phyloP scores from a whole-genome alignment of 257 asterid genomes.

The Solanum sitiens region DNA sequence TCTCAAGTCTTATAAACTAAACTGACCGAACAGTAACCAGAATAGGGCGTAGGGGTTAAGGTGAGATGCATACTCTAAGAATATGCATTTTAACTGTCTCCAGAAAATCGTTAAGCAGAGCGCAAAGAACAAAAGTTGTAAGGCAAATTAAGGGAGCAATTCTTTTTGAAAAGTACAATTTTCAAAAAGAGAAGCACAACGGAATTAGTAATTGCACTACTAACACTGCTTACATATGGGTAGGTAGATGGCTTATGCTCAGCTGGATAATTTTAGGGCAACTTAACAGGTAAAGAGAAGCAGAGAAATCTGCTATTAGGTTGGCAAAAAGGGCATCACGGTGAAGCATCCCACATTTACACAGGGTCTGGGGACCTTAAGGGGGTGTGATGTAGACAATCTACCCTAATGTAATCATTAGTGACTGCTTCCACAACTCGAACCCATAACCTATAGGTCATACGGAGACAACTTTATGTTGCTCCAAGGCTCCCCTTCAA shows the following conservation, averaged over 20 bases:
- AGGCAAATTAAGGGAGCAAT: not conserved
- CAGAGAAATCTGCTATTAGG: not conserved
- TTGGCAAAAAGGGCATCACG: not conserved
- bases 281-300: not conserved
- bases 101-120: not conserved
- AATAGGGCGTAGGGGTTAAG: not conserved
- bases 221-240: not conserved
- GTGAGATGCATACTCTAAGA: not conserved
- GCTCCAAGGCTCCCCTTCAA: not conserved
- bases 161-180: not conserved
- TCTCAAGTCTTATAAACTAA: not conserved
- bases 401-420: not conserved
- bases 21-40: not conserved
- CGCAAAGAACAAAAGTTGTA: not conserved
- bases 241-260: not conserved
- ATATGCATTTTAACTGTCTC: not conserved
- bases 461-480: not conserved
- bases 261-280: not conserved
- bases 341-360: not conserved
- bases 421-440: not conserved
- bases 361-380: not conserved
- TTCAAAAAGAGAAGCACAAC: not conserved
- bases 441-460: not conserved
- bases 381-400: not conserved
- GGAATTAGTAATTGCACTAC: not conserved